Conservation (phyloP, 208 protist genomes). For the Trichomonas gallinae region DNA sequence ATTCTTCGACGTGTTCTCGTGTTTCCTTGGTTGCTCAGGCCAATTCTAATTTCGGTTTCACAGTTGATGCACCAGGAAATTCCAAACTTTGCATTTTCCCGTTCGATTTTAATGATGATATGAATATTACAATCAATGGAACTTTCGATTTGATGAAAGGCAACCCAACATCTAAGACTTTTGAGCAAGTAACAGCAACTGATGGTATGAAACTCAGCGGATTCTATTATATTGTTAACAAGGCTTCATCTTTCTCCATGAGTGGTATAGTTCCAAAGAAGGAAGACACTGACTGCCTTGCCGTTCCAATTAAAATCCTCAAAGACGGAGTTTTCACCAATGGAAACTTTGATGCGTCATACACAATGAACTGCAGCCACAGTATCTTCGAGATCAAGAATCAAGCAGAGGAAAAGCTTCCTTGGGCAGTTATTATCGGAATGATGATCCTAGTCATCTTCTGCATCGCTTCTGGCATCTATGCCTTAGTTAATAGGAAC, state of each 20-base stretch:
- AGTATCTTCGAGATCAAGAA: not conserved
- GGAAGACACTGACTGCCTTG: not conserved
- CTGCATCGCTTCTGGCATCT: not conserved
- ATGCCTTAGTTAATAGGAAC: not conserved
- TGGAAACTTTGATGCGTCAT: not conserved
- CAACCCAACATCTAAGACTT: not conserved
- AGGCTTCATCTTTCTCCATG: not conserved
- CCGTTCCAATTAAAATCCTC: not conserved
- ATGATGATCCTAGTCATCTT: not conserved
- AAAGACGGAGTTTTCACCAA: not conserved
- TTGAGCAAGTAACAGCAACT: not conserved
- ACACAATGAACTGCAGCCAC: not conserved
- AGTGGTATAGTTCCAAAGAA: not conserved
- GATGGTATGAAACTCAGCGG: not conserved
- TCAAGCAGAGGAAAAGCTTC: not conserved
- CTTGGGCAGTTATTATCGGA: not conserved
- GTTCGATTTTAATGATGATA: not conserved
- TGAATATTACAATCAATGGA: not conserved
- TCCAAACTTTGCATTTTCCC: not conserved
- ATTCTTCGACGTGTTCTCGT: not conserved
- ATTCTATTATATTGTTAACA: not conserved
- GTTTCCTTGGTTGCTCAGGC: not conserved
- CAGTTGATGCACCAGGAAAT: not conserved
- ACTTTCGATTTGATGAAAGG: not conserved
- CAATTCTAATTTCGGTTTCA: not conserved